A percentile compares a stretch with the other conserved stretches of the same genome.
These are phyloP conservation scores for Debaryomyces udenii DNA, from an alignment of 1,139 yeast species.

Conservation along the genomic window DNA sequence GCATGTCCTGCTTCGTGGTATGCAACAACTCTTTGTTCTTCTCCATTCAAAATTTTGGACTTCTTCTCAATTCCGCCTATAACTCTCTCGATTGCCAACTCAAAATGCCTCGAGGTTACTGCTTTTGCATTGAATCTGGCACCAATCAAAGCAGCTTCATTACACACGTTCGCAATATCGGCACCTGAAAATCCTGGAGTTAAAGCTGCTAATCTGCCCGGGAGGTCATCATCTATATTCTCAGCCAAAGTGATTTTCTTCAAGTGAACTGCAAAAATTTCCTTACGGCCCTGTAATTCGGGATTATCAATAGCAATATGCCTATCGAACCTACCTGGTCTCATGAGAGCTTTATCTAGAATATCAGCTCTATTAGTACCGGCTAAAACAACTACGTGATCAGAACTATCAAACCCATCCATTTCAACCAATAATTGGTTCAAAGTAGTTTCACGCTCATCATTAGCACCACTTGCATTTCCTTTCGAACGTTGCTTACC, in stretches of 20 bases:
- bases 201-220: constrained; percentile 89
- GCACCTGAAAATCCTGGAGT: constrained; percentile 99
- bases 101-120: constrained; percentile 80
- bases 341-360: constrained; percentile 84
- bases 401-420: constrained; percentile 92
- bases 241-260: constrained; percentile 60
- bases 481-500: constrained; percentile 92
- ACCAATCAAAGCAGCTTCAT: constrained; percentile 95
- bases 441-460: constrained; percentile 94
- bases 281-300: constrained; percentile 90
- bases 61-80: constrained; percentile 96
- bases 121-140: constrained; percentile 77
- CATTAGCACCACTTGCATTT: constrained; percentile 84
- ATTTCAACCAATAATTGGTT: constrained; percentile 95
- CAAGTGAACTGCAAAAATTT: constrained; percentile 85
- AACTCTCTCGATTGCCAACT: constrained; percentile 94
- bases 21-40: constrained; percentile 88
- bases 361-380: constrained; percentile 97
- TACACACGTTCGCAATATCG: constrained; percentile 94
- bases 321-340: constrained; percentile 98
- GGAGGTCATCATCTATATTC: constrained; percentile 48
- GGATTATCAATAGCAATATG: constrained; percentile 91
- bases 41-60: constrained; percentile 76
- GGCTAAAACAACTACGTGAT: constrained; percentile 94
- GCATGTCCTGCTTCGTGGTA: constrained; percentile 99